Percentiles rank a stretch among this genome's conserved stretches.
phyloP scores from a whole-genome alignment of 2,329 filamentous ascomycete species.

The Neofusicoccum laricinum region DNA sequence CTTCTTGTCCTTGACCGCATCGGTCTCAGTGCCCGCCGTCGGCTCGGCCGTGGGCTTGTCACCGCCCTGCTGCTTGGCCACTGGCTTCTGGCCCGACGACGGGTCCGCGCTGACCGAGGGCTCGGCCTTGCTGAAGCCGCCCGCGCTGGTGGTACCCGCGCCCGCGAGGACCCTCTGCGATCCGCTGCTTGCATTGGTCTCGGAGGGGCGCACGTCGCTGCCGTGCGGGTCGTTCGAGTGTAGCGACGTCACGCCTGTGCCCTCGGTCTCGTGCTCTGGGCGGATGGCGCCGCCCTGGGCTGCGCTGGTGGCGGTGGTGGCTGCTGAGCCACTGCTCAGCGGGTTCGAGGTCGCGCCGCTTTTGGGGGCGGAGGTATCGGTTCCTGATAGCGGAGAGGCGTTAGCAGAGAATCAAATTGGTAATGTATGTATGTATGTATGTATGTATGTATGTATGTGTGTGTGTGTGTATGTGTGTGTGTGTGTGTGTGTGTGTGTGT shows the following conservation, averaged over 20 bases:
- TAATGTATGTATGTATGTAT: no score
- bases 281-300: slow-evolving; percentile 20
- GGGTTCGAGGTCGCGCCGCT: not conserved
- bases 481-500: no score
- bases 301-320: not conserved
- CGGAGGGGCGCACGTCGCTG: slow-evolving; percentile 29
- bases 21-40: slow-evolving; percentile 22
- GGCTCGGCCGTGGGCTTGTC: slow-evolving; percentile 31
- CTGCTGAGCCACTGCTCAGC: not conserved
- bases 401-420: no score
- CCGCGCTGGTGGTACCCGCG: not conserved
- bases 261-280: slow-evolving; percentile 25
- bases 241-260: slow-evolving; percentile 29
- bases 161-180: not conserved
- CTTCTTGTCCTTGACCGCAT: slow-evolving; percentile 22
- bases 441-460: no score
- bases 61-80: slow-evolving; percentile 36
- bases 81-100: slow-evolving; percentile 21
- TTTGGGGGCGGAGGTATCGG: not conserved
- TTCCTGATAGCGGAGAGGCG: not conserved
- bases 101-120: slow-evolving; percentile 24
- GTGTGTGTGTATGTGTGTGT: no score
- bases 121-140: slow-evolving; percentile 20
- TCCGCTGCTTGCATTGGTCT: slow-evolving; percentile 18
- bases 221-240: slow-evolving; percentile 27